Base-by-base conservation (phyloP, 2,329 filamentous ascomycete species). In the Paracorniculantispora psalliotae region DNA sequence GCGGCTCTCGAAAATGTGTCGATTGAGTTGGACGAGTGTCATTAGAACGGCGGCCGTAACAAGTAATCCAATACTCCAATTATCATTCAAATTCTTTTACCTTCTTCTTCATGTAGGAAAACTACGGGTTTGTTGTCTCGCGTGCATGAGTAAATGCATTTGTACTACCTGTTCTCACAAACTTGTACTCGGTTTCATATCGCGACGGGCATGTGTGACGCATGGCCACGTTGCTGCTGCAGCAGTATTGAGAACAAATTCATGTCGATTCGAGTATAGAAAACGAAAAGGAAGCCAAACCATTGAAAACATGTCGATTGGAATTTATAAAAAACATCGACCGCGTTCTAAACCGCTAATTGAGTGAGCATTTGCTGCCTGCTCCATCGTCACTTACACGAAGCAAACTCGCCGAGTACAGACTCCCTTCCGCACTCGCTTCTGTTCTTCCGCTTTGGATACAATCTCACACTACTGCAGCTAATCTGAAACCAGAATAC, bases 171-270 rank as follows among this genome's bases (percentile, higher is more conserved):
- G 19, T 48, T 48, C 17, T 25, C 8, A 39, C 53, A 56, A 56
- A 56, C 30, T 39, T 56, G 43, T 48, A 26, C 28, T 9, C 33
- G 9, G 53, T 56, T 56, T 56, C 53, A 56, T 56, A 28, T 39
- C 17, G 53, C 53, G 30, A 56, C 15, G 28, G 21, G 26, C 21
- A 56, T 23, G 53, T 56, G 30, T 39, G 53, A 56, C 53, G 23
- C 15, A 21, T 28, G 21, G 30, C n/a, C 13, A 51, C 33, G 21
- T 9, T 37, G 33, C 33, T 37, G 10, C 33, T 37, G 33, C 17
- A 4, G 33, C 12, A 37, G 17, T 4, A 6, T 37, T 15, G 17
- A 9, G 33, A 37, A 37, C 33, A 8, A 15, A 12, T 15, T 37
- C 33, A n/a, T n/a, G n/a, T n/a, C n/a, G n/a, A n/a, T n/a, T n/a